A percentile compares a stretch with the other conserved stretches of the same genome.
Evolutionary conservation across 2,329 filamentous ascomycete genomes (phyloP).

Genomic region (Fusarium sp.): DNA sequence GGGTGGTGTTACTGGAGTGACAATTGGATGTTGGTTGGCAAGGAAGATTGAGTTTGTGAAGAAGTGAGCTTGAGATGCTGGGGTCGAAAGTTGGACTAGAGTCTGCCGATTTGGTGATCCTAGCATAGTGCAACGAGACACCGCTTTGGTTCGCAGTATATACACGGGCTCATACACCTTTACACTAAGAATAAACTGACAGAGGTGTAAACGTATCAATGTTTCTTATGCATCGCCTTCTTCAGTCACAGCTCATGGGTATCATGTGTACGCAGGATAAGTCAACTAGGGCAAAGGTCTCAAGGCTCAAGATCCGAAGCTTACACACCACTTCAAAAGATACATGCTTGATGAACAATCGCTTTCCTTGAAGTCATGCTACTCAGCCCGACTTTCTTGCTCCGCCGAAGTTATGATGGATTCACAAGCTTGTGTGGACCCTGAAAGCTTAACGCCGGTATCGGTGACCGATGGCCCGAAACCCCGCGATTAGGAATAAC

Average conservation of each 20-base stretch:
- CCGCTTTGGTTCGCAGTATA: not conserved
- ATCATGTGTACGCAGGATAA: not conserved
- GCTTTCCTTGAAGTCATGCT: not conserved
- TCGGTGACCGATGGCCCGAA: slow-evolving; percentile 31
- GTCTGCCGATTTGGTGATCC: not conserved
- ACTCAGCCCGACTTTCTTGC: not conserved
- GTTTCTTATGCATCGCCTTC: not conserved
- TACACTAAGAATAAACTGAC: not conserved
- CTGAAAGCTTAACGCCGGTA: slow-evolving; percentile 13
- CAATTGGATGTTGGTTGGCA: slow-evolving; percentile 25
- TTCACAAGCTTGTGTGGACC: slow-evolving; percentile 22
- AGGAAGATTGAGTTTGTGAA: slow-evolving; percentile 22
- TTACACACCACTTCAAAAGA: not conserved
- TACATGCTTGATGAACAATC: not conserved
- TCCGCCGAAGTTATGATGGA: not conserved
- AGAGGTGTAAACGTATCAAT: not conserved
- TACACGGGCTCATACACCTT: not conserved
- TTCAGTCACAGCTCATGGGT: not conserved
- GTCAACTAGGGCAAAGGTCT: not conserved
- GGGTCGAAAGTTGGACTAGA: not conserved
- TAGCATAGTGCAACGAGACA: not conserved
- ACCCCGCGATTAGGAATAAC: slow-evolving; percentile 18
- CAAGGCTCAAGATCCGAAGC: not conserved
- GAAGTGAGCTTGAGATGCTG: not conserved
- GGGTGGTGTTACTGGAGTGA: not conserved